A percentile compares a stretch with the other conserved stretches of the same genome.
phyloP scores from a whole-genome alignment of 148 eudicot species.

The Pharnaceum exiguum region DNA sequence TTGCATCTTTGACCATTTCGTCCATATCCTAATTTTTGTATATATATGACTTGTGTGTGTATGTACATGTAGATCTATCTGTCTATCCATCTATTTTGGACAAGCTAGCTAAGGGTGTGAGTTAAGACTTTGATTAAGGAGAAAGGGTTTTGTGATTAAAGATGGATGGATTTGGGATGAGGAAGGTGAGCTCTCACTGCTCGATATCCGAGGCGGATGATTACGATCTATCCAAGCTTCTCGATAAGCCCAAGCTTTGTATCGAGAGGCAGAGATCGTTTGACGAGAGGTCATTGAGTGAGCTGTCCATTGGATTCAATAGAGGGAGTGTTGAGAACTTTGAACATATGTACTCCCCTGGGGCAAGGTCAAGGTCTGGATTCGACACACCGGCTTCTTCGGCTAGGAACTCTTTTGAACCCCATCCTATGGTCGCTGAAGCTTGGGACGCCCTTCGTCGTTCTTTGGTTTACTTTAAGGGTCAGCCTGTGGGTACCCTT shows the following conservation, averaged over 20 bases:
- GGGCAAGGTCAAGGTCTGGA: constrained; percentile 72
- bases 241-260: constrained; percentile 74
- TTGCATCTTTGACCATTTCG: background rate
- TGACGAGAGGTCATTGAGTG: constrained; percentile 95
- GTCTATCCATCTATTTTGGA: too few relatives aligned
- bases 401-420: constrained; percentile 82
- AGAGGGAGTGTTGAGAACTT: constrained; percentile 66
- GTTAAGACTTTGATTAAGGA: background rate
- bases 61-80: constrained; percentile 7
- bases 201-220: constrained; percentile 88
- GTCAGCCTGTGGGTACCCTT: constrained; percentile 93
- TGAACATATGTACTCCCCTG: constrained; percentile 76
- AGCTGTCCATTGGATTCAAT: constrained; percentile 67
- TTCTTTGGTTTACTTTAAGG: constrained; percentile 69
- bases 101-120: constrained; percentile 18
- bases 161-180: constrained; percentile 65
- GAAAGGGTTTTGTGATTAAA: constrained; percentile 11
- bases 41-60: too few relatives aligned
- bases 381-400: constrained; percentile 91
- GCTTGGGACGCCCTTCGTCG: constrained; percentile 98
- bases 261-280: constrained; percentile 89
- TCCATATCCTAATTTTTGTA: background rate
- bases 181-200: constrained; percentile 78
- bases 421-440: constrained; percentile 97
- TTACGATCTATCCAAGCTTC: constrained; percentile 69